These are phyloP conservation scores for Ogataea pilisensis DNA, from an alignment of 805 yeast species.

Conservation along the genomic window DNA sequence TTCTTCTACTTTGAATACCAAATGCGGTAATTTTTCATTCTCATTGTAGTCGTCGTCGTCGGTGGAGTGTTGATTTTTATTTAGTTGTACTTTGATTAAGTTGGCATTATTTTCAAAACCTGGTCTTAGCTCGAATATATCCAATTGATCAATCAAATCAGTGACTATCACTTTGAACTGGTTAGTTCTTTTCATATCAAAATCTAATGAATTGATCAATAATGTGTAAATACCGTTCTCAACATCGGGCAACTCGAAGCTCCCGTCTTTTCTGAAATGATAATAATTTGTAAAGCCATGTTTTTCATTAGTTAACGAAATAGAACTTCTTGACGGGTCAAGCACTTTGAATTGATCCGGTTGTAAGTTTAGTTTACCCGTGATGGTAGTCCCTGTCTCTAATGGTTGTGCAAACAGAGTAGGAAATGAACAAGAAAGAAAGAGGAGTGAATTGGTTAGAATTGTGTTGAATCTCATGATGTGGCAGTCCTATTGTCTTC, in stretches of 20 bases:
- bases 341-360: conserved; percentile 5
- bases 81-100: conserved; percentile 2
- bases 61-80: no score
- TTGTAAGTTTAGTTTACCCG: conserved; percentile 3
- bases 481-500: background rate
- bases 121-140: conserved; percentile 6
- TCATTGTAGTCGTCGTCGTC: no score
- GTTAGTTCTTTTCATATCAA: conserved; percentile 11
- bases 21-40: no score
- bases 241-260: conserved; percentile 9
- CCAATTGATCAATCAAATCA: conserved; percentile 1
- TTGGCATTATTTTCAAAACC: conserved; percentile 5
- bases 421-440: background rate
- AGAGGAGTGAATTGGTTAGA: background rate
- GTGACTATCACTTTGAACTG: background rate
- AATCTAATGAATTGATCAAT: conserved; percentile 17
- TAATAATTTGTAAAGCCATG: background rate
- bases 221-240: conserved; percentile 12
- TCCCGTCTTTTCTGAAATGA: conserved; percentile 17
- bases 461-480: background rate
- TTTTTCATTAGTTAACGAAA: conserved; percentile 2
- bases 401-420: background rate
- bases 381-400: no score
- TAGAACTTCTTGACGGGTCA: conserved; percentile 20
- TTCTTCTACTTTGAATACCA: conserved; percentile 1